Conservation (phyloP, 2,329 filamentous ascomycete species). For the Esteya vermicola region DNA sequence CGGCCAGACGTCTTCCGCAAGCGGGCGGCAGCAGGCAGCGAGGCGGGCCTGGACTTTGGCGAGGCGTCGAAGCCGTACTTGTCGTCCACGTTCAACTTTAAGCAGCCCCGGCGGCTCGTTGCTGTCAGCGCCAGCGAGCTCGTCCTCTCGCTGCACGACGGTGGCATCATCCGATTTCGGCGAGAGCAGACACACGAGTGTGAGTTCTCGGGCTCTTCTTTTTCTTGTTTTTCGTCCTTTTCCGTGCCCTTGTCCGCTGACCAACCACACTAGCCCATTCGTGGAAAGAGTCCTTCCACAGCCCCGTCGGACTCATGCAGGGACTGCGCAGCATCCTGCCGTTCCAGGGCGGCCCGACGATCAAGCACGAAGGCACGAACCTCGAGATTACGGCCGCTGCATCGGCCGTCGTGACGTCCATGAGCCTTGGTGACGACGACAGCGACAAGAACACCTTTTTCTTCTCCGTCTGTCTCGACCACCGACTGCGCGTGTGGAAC, state of each 20-base stretch:
- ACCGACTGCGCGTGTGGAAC: slow-evolving; percentile 83
- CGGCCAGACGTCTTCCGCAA: slow-evolving; percentile 70
- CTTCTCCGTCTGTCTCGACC: slow-evolving; percentile 79
- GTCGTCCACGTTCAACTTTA: slow-evolving; percentile 62
- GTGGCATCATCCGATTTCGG: slow-evolving; percentile 58
- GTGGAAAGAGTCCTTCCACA: slow-evolving; percentile 63
- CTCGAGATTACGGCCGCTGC: slow-evolving; percentile 56
- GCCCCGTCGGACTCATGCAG: slow-evolving; percentile 57
- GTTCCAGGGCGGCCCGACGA: slow-evolving; percentile 49
- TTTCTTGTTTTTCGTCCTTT: too few species aligned
- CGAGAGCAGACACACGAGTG: slow-evolving; percentile 24
- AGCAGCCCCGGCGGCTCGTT: slow-evolving; percentile 66
- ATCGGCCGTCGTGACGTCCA: slow-evolving; percentile 39
- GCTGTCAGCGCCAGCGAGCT: slow-evolving; percentile 61
- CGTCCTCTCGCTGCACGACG: slow-evolving; percentile 69
- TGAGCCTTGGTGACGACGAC: too few species aligned
- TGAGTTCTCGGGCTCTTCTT: background rate
- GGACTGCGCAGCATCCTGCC: slow-evolving; percentile 52
- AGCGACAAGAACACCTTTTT: slow-evolving; percentile 36
- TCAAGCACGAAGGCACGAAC: slow-evolving; percentile 48
- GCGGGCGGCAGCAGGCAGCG: slow-evolving; percentile 49
- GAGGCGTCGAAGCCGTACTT: slow-evolving; percentile 64
- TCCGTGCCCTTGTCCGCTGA: too few species aligned
- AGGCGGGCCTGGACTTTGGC: slow-evolving; percentile 57
- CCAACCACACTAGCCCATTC: background rate